A percentile compares a stretch with the other conserved stretches of the same genome.
These are phyloP conservation scores for Olyra latifolia DNA, from an alignment of 176 grass and related monocot species.

Conservation along the genomic window DNA sequence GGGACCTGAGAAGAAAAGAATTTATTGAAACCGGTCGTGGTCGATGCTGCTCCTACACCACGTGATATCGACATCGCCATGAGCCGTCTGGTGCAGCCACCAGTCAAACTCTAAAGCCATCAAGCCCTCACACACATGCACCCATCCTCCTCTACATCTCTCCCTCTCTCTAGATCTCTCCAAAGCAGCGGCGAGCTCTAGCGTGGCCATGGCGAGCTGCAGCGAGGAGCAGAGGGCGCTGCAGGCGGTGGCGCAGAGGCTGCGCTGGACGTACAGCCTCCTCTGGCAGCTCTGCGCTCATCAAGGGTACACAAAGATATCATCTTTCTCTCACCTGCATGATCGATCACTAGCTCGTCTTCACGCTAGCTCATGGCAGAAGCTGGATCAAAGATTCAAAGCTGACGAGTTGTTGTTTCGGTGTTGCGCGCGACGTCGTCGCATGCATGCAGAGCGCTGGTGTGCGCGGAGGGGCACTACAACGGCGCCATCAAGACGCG, in stretches of 20 bases:
- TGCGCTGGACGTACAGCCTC: slow-evolving; percentile 87
- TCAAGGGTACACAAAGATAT: slow-evolving; percentile 66
- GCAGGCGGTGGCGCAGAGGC: slow-evolving; percentile 60
- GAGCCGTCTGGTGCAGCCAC: slow-evolving; percentile 65
- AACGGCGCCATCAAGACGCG: slow-evolving; percentile 85
- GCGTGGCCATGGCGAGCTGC: slow-evolving; percentile 23
- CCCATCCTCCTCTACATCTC: background rate
- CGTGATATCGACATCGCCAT: slow-evolving; percentile 28
- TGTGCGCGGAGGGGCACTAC: slow-evolving; percentile 89
- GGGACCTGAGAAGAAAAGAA: background rate
- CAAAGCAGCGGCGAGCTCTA: background rate
- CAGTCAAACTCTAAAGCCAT: slow-evolving; percentile 55
- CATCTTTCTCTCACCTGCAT: background rate
- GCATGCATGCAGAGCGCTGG: slow-evolving; percentile 44
- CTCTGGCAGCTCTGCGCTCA: slow-evolving; percentile 77
- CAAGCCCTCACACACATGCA: background rate
- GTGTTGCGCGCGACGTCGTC: too few species aligned
- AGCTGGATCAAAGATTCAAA: too few species aligned
- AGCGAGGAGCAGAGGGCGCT: slow-evolving; percentile 47
- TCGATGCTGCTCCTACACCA: slow-evolving; percentile 7
- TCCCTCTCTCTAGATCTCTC: background rate
- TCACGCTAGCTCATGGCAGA: too few species aligned
- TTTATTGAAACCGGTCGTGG: background rate
- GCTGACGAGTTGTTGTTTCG: background rate
- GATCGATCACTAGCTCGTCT: background rate